A percentile compares a stretch with the other conserved stretches of the same genome.
Evolutionary conservation across 140 eudicot genomes (phyloP).

Genomic region (Senecio squalidus): DNA sequence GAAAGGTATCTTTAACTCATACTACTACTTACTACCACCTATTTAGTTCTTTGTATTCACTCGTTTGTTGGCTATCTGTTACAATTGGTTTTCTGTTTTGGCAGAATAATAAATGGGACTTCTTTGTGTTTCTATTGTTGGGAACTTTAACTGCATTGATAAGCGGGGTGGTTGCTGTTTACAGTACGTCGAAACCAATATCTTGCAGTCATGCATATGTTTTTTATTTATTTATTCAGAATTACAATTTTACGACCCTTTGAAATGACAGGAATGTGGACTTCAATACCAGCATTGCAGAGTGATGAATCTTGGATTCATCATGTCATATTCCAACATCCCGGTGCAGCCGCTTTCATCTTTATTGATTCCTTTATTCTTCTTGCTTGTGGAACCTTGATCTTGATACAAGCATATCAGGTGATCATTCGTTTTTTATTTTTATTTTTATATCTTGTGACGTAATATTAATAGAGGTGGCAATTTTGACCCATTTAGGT

Average conservation of each 20-base stretch:
- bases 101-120: constrained; percentile 94
- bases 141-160: constrained; percentile 57
- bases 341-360: constrained; percentile 62
- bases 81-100: constrained; percentile 15
- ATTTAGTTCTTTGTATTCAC: neutral
- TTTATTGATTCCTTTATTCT: constrained; percentile 56
- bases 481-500: too few species aligned
- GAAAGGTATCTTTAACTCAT: constrained; percentile 62
- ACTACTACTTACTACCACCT: neutral
- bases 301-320: constrained; percentile 70
- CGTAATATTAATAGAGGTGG: neutral
- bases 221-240: neutral
- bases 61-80: neutral
- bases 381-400: constrained; percentile 56
- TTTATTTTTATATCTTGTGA: neutral
- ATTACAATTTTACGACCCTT: constrained; percentile 7
- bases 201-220: neutral
- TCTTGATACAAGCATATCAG: constrained; percentile 53
- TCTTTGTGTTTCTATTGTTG: constrained; percentile 61
- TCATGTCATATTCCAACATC: constrained; percentile 49
- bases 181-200: constrained; percentile 44
- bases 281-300: constrained; percentile 40
- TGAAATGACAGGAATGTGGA: constrained; percentile 60
- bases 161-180: constrained; percentile 48
- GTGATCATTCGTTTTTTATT: constrained; percentile 25